These are phyloP conservation scores for Xylaria sp. DNA, from an alignment of 495 filamentous ascomycete species.

Conservation along the genomic window DNA sequence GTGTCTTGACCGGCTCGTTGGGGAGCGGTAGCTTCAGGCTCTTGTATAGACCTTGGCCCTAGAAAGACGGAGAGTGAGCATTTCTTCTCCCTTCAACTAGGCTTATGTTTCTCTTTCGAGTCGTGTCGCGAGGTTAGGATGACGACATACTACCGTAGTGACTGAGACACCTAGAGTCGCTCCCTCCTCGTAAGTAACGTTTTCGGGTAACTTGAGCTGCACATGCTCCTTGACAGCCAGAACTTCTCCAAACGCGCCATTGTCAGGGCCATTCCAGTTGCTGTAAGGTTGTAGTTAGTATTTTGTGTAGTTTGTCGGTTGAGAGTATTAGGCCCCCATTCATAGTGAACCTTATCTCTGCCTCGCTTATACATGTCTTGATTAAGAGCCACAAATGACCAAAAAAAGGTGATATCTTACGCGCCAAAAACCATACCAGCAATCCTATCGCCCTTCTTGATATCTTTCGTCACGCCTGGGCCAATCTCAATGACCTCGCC, in stretches of 20 bases:
- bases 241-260: conserved; percentile 52
- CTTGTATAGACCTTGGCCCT: conserved; percentile 56
- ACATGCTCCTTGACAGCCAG: conserved; percentile 36
- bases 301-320: conserved; percentile 2
- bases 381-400: neutral
- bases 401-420: conserved; percentile 29
- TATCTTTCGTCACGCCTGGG: conserved; percentile 38
- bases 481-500: conserved; percentile 51
- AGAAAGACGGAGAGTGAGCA: neutral
- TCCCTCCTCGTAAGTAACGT: conserved; percentile 50
- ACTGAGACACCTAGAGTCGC: conserved; percentile 58
- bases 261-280: conserved; percentile 22
- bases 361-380: neutral
- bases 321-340: neutral
- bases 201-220: conserved; percentile 45
- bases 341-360: neutral
- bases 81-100: neutral
- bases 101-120: neutral
- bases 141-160: conserved; percentile 48
- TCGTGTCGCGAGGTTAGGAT: neutral
- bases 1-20: conserved; percentile 35
- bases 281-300: neutral
- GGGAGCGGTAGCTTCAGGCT: conserved; percentile 47
- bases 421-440: conserved; percentile 46
- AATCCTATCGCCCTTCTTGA: conserved; percentile 47